These are phyloP conservation scores for Cyclotella sp. DNA, from an alignment of 108 stramenopile genomes.

Conservation along the genomic window DNA sequence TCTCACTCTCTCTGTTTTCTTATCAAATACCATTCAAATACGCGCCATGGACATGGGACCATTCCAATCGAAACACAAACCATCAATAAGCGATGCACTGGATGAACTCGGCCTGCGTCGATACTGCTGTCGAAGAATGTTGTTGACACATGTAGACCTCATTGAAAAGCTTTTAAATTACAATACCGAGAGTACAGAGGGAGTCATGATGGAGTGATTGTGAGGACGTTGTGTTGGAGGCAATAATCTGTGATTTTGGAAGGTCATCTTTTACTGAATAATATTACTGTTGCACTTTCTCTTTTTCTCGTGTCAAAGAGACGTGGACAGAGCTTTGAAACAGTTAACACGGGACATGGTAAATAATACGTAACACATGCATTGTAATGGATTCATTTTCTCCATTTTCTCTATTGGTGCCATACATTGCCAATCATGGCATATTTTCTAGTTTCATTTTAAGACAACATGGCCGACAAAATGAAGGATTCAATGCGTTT, in stretches of 20 bases:
- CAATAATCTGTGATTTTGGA: neutral
- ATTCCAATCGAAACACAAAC: neutral
- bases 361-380: no score
- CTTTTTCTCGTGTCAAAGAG: no score
- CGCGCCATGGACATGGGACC: neutral
- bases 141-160: slow-evolving; percentile 99
- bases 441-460: no score
- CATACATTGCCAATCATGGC: no score
- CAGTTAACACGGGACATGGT: no score
- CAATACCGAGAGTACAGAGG: slow-evolving; percentile 93
- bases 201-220: slow-evolving; percentile 23
- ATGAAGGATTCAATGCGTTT: no score
- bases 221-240: neutral
- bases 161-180: slow-evolving; percentile 99
- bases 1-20: neutral
- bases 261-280: no score
- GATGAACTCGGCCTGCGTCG: slow-evolving; percentile 96
- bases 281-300: no score
- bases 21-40: neutral
- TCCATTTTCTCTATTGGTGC: no score
- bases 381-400: no score
- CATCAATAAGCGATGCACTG: slow-evolving; percentile 86
- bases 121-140: slow-evolving; percentile 99
- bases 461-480: no score
- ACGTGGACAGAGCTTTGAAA: no score